Evolutionary conservation across 2,329 filamentous ascomycete species (phyloP).

Genomic region (Diaporthe sp.): DNA sequence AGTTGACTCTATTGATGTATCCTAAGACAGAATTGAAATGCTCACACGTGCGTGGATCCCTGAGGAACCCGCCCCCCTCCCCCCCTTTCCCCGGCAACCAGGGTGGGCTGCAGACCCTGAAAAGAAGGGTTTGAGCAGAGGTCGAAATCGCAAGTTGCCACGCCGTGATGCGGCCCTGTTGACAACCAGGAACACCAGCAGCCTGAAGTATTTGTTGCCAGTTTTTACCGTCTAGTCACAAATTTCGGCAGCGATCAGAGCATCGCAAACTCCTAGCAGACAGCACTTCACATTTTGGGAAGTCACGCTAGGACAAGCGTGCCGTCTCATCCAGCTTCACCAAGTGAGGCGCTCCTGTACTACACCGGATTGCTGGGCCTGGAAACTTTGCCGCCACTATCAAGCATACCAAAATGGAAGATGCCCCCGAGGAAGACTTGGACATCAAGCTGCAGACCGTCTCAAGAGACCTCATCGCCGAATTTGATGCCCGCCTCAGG

Average conservation of each 20-base stretch:
- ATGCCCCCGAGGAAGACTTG: conserved; percentile 70
- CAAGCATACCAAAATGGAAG: conserved; percentile 61
- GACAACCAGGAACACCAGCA: not conserved
- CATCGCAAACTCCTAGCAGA: not conserved
- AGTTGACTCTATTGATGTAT: not conserved
- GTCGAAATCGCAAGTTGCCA: not conserved
- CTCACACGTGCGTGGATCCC: not conserved
- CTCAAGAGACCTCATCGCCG: conserved; percentile 70
- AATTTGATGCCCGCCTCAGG: conserved; percentile 68
- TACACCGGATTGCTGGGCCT: not conserved
- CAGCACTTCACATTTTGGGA: not conserved
- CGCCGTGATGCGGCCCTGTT: not conserved
- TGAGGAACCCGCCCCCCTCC: no score
- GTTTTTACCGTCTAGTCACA: not conserved
- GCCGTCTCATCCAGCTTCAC: not conserved
- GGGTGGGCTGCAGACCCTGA: conserved; percentile 5
- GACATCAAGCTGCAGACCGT: conserved; percentile 74
- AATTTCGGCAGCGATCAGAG: no score
- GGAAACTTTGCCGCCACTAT: not conserved
- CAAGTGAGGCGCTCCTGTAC: not conserved
- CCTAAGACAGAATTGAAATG: not conserved
- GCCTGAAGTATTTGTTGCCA: not conserved
- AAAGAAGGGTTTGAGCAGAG: not conserved
- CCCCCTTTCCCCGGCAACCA: not conserved
- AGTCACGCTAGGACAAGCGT: not conserved